Evolutionary conservation across 176 grass and related monocot genomes (phyloP).

Genomic region (Aegilops umbellulata): DNA sequence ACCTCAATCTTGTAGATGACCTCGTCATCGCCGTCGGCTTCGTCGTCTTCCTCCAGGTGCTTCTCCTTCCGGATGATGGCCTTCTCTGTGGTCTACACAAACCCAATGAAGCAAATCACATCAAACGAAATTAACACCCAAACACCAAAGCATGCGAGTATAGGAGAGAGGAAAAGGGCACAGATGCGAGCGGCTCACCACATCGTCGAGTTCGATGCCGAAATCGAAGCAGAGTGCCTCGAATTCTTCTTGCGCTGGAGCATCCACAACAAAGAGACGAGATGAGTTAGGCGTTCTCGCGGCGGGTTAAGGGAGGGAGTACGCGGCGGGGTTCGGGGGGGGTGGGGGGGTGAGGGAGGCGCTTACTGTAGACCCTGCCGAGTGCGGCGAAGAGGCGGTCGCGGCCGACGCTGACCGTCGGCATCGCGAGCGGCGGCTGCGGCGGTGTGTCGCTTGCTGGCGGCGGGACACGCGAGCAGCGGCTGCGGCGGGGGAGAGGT

Average conservation of each 20-base stretch:
- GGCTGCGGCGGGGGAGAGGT: not conserved
- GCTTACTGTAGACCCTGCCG: constrained; percentile 55
- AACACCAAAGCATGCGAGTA: not conserved
- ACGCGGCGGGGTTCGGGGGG: not conserved
- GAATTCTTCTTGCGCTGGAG: constrained; percentile 77
- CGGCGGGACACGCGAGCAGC: not conserved
- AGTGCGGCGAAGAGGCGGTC: constrained; percentile 66
- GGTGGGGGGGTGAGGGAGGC: not conserved
- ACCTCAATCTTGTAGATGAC: constrained; percentile 97
- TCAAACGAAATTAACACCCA: not conserved
- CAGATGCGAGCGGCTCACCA: constrained; percentile 43
- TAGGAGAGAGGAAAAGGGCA: not conserved
- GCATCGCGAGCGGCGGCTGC: constrained; percentile 24
- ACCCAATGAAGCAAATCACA: not conserved
- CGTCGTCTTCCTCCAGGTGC: constrained; percentile 60
- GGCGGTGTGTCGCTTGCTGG: not conserved
- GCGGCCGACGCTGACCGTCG: constrained; percentile 73
- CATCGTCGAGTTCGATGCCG: constrained; percentile 98
- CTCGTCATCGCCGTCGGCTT: constrained; percentile 62
- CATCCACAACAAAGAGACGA: not conserved
- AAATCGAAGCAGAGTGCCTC: constrained; percentile 87
- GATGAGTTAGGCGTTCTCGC: not conserved
- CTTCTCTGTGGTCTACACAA: constrained; percentile 75
- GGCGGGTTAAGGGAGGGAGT: not conserved
- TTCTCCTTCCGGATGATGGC: constrained; percentile 94